Percentiles rank a stretch among this genome's conserved stretches.
Evolutionary conservation across 2,329 filamentous ascomycete genomes (phyloP).

Genomic region (Microsporum ferrugineum): DNA sequence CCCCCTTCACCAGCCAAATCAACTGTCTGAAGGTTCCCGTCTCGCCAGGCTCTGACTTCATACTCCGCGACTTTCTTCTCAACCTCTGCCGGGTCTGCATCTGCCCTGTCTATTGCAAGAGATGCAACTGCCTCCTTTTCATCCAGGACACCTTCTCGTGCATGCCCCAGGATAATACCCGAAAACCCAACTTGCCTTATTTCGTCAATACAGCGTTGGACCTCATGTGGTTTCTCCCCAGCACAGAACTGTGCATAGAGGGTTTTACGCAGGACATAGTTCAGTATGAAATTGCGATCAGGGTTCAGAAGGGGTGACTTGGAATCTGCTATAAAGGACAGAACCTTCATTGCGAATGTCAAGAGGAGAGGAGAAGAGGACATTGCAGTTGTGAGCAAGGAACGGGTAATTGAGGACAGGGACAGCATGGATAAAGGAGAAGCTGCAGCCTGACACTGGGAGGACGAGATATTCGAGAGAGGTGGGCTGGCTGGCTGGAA

Average conservation of each 20-base stretch:
- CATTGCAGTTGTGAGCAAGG: conserved; percentile 13
- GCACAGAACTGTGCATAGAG: conserved; percentile 90
- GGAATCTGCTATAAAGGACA: conserved; percentile 59
- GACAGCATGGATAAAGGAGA: conserved; percentile 14
- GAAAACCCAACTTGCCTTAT: conserved; percentile 66
- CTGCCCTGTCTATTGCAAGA: not conserved
- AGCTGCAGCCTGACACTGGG: not conserved
- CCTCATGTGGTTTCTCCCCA: conserved; percentile 60
- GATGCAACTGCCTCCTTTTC: conserved; percentile 30
- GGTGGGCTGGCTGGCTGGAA: not conserved
- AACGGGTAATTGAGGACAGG: conserved; percentile 13
- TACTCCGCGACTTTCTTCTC: conserved; percentile 11
- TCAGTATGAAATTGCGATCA: conserved; percentile 61
- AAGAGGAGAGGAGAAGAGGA: conserved; percentile 39
- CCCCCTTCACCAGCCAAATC: conserved; percentile 37
- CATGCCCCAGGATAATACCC: conserved; percentile 77
- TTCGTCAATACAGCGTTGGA: conserved; percentile 50
- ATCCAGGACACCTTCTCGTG: conserved; percentile 63
- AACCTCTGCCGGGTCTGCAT: conserved; percentile 15
- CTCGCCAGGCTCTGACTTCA: conserved; percentile 48
- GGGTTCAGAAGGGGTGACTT: conserved; percentile 56
- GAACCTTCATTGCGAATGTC: conserved; percentile 54
- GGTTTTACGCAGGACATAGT: conserved; percentile 61
- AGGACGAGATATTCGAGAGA: not conserved
- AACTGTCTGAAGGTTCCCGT: conserved; percentile 64